phyloP scores from a whole-genome alignment of 2,329 filamentous ascomycete genomes.

The Epichloe scottii region DNA sequence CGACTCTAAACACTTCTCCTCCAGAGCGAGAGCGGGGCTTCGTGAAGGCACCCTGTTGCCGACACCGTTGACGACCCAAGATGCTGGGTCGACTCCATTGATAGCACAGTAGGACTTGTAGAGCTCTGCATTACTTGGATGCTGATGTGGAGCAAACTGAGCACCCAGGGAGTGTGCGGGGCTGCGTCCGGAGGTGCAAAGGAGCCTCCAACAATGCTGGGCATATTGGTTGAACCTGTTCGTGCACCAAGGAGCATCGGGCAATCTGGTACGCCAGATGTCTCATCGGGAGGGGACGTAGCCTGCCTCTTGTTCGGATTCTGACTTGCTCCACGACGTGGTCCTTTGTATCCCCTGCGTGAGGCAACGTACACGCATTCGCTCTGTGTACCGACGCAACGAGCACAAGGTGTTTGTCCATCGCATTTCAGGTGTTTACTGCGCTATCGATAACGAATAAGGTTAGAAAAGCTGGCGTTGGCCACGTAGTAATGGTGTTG shows the following conservation, averaged over 20 bases:
- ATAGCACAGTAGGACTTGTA: constrained; percentile 21
- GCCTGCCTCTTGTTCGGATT: constrained; percentile 39
- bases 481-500: background rate
- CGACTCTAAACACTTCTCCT: constrained; percentile 42
- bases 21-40: constrained; percentile 21
- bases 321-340: constrained; percentile 23
- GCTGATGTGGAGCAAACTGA: constrained; percentile 11
- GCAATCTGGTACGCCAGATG: constrained; percentile 22
- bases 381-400: constrained; percentile 45
- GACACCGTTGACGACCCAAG: constrained; percentile 10
- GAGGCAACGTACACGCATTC: constrained; percentile 64
- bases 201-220: background rate
- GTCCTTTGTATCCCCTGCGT: constrained; percentile 60
- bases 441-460: constrained; percentile 25
- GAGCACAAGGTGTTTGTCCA: constrained; percentile 54
- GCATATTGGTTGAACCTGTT: constrained; percentile 8
- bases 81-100: constrained; percentile 14
- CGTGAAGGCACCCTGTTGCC: constrained; percentile 8
- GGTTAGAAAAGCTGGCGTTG: background rate
- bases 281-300: constrained; percentile 23
- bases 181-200: constrained; percentile 6
- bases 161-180: constrained; percentile 8
- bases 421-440: constrained; percentile 67
- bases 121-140: constrained; percentile 24
- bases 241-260: constrained; percentile 20